Evolutionary conservation across 2,329 filamentous ascomycete species (phyloP).

Genomic region (Dothistroma pini): DNA sequence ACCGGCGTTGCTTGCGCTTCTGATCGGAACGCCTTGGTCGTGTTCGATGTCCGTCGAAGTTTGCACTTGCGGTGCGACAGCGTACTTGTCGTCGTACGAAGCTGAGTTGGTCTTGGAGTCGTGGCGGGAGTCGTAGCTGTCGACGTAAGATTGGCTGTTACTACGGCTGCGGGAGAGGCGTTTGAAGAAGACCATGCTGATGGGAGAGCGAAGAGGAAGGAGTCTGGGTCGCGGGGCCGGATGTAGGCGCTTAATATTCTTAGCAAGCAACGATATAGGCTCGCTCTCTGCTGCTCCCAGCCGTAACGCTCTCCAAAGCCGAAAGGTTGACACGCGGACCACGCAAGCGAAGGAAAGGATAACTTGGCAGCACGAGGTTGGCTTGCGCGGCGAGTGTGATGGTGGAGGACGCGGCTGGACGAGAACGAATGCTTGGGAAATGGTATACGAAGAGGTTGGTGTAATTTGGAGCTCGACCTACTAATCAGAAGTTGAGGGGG

Average conservation of each 20-base stretch:
- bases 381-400: neutral
- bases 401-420: neutral
- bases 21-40: conserved; percentile 28
- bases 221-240: neutral
- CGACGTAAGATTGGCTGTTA: conserved; percentile 50
- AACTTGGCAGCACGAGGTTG: neutral
- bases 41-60: conserved; percentile 32
- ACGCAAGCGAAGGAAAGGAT: neutral
- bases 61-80: conserved; percentile 20
- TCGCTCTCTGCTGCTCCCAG: neutral
- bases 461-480: neutral
- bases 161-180: conserved; percentile 44
- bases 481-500: neutral
- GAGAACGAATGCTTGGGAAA: neutral
- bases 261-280: neutral
- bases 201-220: neutral
- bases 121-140: conserved; percentile 42
- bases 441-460: neutral
- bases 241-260: conserved; percentile 2
- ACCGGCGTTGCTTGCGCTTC: conserved; percentile 32
- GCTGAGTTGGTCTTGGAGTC: conserved; percentile 42
- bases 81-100: conserved; percentile 45
- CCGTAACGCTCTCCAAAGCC: neutral
- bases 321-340: neutral
- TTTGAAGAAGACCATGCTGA: conserved; percentile 47